These are phyloP conservation scores for Linnemannia zychae DNA, from an alignment of 192 early-diverging fungal species.

Conservation along the genomic window DNA sequence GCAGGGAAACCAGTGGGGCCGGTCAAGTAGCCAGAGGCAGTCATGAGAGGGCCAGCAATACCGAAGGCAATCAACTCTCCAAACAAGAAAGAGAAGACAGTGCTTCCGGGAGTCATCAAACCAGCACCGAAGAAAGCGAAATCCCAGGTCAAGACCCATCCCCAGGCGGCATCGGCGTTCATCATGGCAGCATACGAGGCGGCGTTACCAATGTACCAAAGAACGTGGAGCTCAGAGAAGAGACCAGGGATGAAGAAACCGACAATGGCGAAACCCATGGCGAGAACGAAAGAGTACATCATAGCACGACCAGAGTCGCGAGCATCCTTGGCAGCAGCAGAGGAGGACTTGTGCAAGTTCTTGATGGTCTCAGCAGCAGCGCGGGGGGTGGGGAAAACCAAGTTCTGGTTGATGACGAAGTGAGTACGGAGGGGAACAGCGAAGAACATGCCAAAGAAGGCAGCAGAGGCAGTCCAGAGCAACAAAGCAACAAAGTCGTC, in stretches of 20 bases:
- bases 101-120: slow-evolving; percentile 68
- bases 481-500: slow-evolving; percentile 66
- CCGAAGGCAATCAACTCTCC: slow-evolving; percentile 69
- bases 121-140: slow-evolving; percentile 75
- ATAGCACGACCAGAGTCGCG: slow-evolving; percentile 65
- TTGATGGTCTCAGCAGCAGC: slow-evolving; percentile 75
- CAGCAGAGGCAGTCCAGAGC: slow-evolving; percentile 67
- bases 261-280: slow-evolving; percentile 65
- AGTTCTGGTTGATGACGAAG: slow-evolving; percentile 76
- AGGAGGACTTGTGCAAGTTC: slow-evolving; percentile 63
- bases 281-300: slow-evolving; percentile 56
- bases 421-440: slow-evolving; percentile 76
- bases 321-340: slow-evolving; percentile 63
- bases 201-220: slow-evolving; percentile 65
- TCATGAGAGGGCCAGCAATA: slow-evolving; percentile 71
- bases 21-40: slow-evolving; percentile 53
- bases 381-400: slow-evolving; percentile 77
- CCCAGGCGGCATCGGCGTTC: slow-evolving; percentile 63
- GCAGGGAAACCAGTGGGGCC: slow-evolving; percentile 42
- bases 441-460: slow-evolving; percentile 82
- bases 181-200: slow-evolving; percentile 56
- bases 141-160: slow-evolving; percentile 65
- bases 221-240: slow-evolving; percentile 53
- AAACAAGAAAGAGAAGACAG: slow-evolving; percentile 67
- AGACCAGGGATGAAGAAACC: slow-evolving; percentile 64